Percentiles rank a stretch among this genome's conserved stretches.
Conservation (phyloP, 1,284 basidiomycete genomes). For the Ustilago tritici region DNA sequence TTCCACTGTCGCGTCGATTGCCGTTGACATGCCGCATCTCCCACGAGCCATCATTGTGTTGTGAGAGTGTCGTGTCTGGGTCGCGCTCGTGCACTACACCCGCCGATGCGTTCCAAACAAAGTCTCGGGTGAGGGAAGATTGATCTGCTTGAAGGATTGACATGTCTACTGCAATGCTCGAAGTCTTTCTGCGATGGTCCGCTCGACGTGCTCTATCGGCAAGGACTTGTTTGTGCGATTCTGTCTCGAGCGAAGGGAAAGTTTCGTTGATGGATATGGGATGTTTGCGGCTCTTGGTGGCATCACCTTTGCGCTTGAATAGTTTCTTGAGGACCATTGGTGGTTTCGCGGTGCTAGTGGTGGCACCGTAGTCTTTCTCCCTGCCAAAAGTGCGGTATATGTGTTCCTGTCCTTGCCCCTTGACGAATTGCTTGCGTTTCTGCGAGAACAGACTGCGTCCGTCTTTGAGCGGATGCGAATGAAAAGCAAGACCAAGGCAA, state of each 20-base stretch:
- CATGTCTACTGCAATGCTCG: conserved; percentile 42
- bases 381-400: conserved; percentile 10
- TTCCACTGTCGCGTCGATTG: conserved; percentile 21
- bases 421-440: conserved; percentile 15
- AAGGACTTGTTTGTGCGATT: conserved; percentile 46
- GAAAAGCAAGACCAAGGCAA: conserved; percentile 24
- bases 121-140: conserved; percentile 24
- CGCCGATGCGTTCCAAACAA: conserved; percentile 29
- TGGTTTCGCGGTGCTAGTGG: conserved; percentile 6
- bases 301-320: conserved; percentile 17
- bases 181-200: conserved; percentile 22
- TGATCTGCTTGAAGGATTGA: conserved; percentile 7
- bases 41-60: conserved; percentile 9
- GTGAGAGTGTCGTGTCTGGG: background rate
- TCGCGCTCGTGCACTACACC: conserved; percentile 34
- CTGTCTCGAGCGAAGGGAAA: conserved; percentile 47
- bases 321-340: conserved; percentile 6
- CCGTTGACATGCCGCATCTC: conserved; percentile 9
- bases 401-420: background rate
- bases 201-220: conserved; percentile 31
- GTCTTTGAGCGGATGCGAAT: conserved; percentile 23
- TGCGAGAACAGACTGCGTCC: conserved; percentile 26
- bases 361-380: conserved; percentile 15
- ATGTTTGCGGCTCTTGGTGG: conserved; percentile 1
- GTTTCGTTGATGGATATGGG: conserved; percentile 37